These are phyloP conservation scores for Pseudocercospora musae DNA, from an alignment of 2,329 filamentous ascomycete species.

Conservation along the genomic window DNA sequence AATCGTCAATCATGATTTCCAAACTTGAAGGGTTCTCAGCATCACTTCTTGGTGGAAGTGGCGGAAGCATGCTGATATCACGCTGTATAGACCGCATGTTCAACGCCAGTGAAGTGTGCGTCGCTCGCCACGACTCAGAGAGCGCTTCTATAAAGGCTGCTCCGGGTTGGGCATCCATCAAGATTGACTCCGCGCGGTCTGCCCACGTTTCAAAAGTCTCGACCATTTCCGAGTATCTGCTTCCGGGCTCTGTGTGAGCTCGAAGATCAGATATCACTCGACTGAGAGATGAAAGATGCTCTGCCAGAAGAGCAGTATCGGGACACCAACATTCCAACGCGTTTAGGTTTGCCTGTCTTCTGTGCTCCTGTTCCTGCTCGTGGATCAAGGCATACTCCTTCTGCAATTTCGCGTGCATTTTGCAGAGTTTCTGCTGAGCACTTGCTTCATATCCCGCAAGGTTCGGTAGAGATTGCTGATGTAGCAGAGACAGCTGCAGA, in stretches of 20 bases:
- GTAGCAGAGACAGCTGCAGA: constrained; percentile 62
- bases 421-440: constrained; percentile 43
- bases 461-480: constrained; percentile 51
- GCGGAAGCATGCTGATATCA: constrained; percentile 49
- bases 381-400: constrained; percentile 37
- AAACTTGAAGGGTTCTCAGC: constrained; percentile 39
- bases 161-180: constrained; percentile 25
- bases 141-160: constrained; percentile 56
- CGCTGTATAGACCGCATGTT: constrained; percentile 55
- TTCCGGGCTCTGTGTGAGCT: constrained; percentile 54
- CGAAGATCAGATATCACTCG: constrained; percentile 57
- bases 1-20: constrained; percentile 48
- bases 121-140: constrained; percentile 58
- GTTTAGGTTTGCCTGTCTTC: constrained; percentile 51
- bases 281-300: constrained; percentile 58
- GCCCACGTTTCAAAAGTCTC: constrained; percentile 61
- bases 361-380: constrained; percentile 26
- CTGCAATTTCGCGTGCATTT: constrained; percentile 28
- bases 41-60: constrained; percentile 22
- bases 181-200: constrained; percentile 26
- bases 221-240: constrained; percentile 55
- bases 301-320: constrained; percentile 46
- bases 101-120: constrained; percentile 52
- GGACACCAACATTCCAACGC: constrained; percentile 54
- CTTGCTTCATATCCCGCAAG: constrained; percentile 55